phyloP scores from a whole-genome alignment of 495 filamentous ascomycete genomes.

The Aspergillus nanangensis region DNA sequence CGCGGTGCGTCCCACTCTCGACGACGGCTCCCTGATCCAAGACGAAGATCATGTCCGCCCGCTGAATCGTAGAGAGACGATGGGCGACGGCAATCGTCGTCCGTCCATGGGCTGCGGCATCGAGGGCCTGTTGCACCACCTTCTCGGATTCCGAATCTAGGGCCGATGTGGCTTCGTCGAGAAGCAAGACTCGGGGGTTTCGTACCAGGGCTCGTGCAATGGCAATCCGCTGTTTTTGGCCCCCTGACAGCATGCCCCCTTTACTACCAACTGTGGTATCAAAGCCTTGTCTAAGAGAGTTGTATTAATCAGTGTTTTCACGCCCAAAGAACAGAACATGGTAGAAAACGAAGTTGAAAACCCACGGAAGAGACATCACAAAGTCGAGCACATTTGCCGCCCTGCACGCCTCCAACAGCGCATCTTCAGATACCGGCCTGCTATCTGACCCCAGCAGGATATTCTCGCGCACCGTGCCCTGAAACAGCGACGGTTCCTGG shows the following conservation, averaged over 20 bases:
- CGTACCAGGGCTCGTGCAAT: slow-evolving; percentile 73
- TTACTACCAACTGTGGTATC: slow-evolving; percentile 71
- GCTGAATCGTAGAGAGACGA: slow-evolving; percentile 72
- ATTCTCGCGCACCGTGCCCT: slow-evolving; percentile 80
- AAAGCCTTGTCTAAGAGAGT: slow-evolving; percentile 55
- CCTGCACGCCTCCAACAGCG: slow-evolving; percentile 68
- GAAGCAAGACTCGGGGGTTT: slow-evolving; percentile 63
- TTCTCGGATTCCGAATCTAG: slow-evolving; percentile 79
- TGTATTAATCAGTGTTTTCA: background rate
- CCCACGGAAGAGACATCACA: slow-evolving; percentile 61
- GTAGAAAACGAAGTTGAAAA: slow-evolving; percentile 1
- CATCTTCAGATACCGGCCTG: slow-evolving; percentile 59
- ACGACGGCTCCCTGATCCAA: slow-evolving; percentile 70
- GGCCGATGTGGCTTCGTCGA: slow-evolving; percentile 81
- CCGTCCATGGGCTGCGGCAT: slow-evolving; percentile 64
- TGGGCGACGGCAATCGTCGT: slow-evolving; percentile 82
- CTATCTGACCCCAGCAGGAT: slow-evolving; percentile 62
- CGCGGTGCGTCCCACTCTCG: slow-evolving; percentile 66
- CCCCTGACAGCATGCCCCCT: slow-evolving; percentile 73
- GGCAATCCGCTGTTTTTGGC: slow-evolving; percentile 80
- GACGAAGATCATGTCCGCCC: slow-evolving; percentile 79
- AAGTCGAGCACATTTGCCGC: slow-evolving; percentile 93
- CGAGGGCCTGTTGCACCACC: slow-evolving; percentile 78
- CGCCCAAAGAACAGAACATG: background rate
- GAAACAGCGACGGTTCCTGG: slow-evolving; percentile 83